Percentiles rank a stretch among this genome's conserved stretches.
Evolutionary conservation across 23 red algal species (phyloP).

Genomic region (Chondrus crispus): DNA sequence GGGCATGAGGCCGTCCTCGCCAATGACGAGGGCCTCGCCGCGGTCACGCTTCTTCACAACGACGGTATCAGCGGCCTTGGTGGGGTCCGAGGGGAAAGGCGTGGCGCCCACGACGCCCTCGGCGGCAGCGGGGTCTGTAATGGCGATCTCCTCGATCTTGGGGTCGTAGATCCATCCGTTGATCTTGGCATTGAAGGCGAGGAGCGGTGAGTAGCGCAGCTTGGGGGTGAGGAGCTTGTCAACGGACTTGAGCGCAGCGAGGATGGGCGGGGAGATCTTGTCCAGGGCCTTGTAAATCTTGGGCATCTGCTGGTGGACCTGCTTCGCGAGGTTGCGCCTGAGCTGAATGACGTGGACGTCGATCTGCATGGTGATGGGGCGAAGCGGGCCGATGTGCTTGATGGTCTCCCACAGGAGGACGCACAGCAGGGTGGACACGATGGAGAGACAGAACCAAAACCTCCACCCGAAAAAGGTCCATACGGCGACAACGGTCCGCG

Average conservation of each 20-base stretch:
- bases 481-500: neutral
- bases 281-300: conserved; percentile 77
- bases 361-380: conserved; percentile 60
- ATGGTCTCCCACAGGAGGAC: conserved; percentile 59
- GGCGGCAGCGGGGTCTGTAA: neutral
- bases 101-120: neutral
- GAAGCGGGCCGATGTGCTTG: conserved; percentile 50
- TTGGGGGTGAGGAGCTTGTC: conserved; percentile 42
- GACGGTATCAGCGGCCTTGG: neutral
- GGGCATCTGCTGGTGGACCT: conserved; percentile 42
- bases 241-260: neutral
- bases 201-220: conserved; percentile 59
- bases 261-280: conserved; percentile 49
- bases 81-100: neutral
- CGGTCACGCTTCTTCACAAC: conserved; percentile 26
- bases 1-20: conserved; percentile 6
- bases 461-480: conserved; percentile 75
- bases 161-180: conserved; percentile 75
- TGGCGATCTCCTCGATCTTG: conserved; percentile 44
- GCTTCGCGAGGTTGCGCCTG: neutral
- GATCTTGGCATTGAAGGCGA: conserved; percentile 67
- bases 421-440: conserved; percentile 15
- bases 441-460: conserved; percentile 61
- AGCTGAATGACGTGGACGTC: conserved; percentile 66
- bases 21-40: conserved; percentile 37